These are phyloP conservation scores for Hypholoma sublateritium DNA, from an alignment of 768 basidiomycete species.

Conservation along the genomic window DNA sequence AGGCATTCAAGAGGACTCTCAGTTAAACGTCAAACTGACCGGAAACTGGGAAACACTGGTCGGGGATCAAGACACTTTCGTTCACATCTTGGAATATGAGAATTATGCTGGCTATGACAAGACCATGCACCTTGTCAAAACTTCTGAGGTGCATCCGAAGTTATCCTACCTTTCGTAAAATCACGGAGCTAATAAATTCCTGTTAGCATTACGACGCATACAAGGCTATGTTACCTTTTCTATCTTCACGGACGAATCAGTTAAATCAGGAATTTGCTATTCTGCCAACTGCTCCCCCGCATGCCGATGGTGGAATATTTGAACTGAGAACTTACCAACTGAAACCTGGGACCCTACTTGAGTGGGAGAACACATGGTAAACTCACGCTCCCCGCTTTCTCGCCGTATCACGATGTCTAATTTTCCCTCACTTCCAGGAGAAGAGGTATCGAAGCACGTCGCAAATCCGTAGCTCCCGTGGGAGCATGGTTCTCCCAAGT, in stretches of 20 bases:
- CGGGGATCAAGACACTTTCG: constrained; percentile 86
- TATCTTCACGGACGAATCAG: constrained; percentile 73
- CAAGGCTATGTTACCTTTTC: constrained; percentile 72
- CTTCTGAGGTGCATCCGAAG: constrained; percentile 56
- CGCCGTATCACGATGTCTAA: constrained; percentile 4
- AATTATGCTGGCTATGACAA: constrained; percentile 90
- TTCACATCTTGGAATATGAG: constrained; percentile 87
- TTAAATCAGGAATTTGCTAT: constrained; percentile 95
- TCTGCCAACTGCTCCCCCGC: constrained; percentile 88
- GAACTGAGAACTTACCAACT: constrained; percentile 89
- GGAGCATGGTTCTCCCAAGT: constrained; percentile 94
- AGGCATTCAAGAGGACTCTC: constrained; percentile 70
- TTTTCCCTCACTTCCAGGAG: constrained; percentile 55
- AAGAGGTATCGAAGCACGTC: constrained; percentile 89
- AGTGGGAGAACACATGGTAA: constrained; percentile 95
- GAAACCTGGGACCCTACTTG: constrained; percentile 85
- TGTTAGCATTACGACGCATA: constrained; percentile 65
- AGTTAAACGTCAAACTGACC: constrained; percentile 81
- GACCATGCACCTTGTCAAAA: constrained; percentile 59
- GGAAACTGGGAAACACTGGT: constrained; percentile 93
- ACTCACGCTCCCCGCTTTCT: constrained; percentile 16
- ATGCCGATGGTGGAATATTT: constrained; percentile 85
- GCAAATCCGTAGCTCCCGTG: constrained; percentile 80
- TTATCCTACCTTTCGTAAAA: background rate
- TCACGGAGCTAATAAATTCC: background rate